Evolutionary conservation across 2,329 filamentous ascomycete genomes (phyloP), one percentile per base, ranked within the genome.

Genomic region (Neospermospora avenae): DNA sequence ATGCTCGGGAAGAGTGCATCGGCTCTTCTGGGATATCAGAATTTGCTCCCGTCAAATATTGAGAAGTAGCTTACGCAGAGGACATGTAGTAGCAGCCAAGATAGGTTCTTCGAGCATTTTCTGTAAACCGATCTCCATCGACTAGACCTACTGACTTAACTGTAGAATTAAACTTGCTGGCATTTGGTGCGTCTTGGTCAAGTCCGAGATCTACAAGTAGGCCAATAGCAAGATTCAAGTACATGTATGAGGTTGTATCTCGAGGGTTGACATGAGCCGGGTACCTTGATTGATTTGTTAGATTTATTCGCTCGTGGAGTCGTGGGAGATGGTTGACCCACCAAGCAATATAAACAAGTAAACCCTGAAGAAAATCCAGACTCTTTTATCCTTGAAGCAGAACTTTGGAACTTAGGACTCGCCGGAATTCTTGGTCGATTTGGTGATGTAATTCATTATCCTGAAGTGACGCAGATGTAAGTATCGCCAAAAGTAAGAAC

Each of bases 271-370:
- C 51, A 57, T 70, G 65, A n/a, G 68, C 57, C 20, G 70, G 70
- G 58, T 71, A 71, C 69, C 69, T 70, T 16, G 2, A 35, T 18
- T 28, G 3, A 28, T 18, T 22, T n/a, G 18, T 20, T 57, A 18
- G 13, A 35, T 52, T 28, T 59, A 35, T 22, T 16, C 28, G 58
- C 28, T 42, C 5, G 3, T 20, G 8, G 4, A 6, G 8, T 18
- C 5, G 7, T 4, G n/a, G 39, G 4, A 1, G 3, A 60, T 8
- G 34, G 18, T 28, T 10, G 20, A 58, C 75, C 65, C 69, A 85
- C 84, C 84, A 87, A 11, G 79, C 76, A 58, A 81, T 79, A 60
- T 86, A 86, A 7, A 86, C 76, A 44, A 86, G 72, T n/a, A 86
- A 70, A 2, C 83, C 83, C 63, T 84, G 80, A 0, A 86, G 69